A percentile compares a stretch with the other conserved stretches of the same genome.
Conservation (phyloP, 2,329 filamentous ascomycete species). For the Neopestalotiopsis sp. region DNA sequence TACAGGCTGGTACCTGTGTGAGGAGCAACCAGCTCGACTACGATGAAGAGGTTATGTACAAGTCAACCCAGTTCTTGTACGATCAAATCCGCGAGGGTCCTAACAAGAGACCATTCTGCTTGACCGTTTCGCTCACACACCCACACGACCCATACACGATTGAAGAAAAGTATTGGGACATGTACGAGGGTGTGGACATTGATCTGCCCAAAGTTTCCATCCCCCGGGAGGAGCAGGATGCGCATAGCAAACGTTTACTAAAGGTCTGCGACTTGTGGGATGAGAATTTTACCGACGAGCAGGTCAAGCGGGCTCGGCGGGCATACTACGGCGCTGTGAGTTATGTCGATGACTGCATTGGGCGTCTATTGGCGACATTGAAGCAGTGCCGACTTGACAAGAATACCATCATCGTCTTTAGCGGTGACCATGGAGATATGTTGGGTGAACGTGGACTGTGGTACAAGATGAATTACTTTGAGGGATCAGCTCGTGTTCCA, state of each 20-base stretch:
- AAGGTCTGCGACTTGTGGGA: conserved; percentile 88
- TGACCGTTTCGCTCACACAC: conserved; percentile 92
- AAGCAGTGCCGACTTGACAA: conserved; percentile 81
- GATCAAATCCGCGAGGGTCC: conserved; percentile 85
- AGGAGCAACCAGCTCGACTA: conserved; percentile 95
- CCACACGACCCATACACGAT: conserved; percentile 96
- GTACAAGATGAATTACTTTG: conserved; percentile 99
- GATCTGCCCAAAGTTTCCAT: conserved; percentile 80
- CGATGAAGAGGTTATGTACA: conserved; percentile 95
- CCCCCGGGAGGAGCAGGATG: conserved; percentile 80
- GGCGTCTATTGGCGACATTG: conserved; percentile 77
- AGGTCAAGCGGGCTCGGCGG: conserved; percentile 82
- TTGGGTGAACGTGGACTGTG: conserved; percentile 89
- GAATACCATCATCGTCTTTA: conserved; percentile 91
- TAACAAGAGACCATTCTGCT: conserved; percentile 76
- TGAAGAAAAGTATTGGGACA: conserved; percentile 90
- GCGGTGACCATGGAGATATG: conserved; percentile 95
- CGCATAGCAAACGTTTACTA: conserved; percentile 85
- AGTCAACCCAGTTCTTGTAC: conserved; percentile 86
- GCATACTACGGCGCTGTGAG: conserved; percentile 94
- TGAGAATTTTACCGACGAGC: conserved; percentile 81
- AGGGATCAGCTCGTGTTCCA: conserved; percentile 87
- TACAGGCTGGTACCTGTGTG: conserved; percentile 87
- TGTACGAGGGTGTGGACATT: conserved; percentile 89
- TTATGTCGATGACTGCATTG: conserved; percentile 93